Conservation (phyloP, 345 rosid species). For the Hypericum perforatum region DNA sequence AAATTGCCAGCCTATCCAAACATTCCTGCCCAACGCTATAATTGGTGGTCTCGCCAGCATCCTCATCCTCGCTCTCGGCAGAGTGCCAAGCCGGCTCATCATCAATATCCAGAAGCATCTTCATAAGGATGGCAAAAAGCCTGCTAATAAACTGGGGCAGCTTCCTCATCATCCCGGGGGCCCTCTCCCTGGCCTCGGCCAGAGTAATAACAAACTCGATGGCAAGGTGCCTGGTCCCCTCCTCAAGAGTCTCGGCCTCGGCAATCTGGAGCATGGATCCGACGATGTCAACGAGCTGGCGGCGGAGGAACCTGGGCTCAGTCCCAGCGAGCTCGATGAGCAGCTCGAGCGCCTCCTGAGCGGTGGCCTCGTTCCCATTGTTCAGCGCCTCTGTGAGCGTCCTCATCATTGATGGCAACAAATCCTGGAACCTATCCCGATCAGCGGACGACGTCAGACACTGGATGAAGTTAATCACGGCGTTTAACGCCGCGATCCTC, state of each 20-base stretch:
- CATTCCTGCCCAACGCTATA: constrained; percentile 97
- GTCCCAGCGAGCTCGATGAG: constrained; percentile 94
- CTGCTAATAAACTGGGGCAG: constrained; percentile 89
- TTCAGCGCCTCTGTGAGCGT: constrained; percentile 89
- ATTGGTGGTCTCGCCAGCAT: constrained; percentile 90
- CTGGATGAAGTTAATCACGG: constrained; percentile 91
- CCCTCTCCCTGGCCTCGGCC: constrained; percentile 96
- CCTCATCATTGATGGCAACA: constrained; percentile 85
- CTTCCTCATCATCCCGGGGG: constrained; percentile 99
- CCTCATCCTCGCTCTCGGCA: constrained; percentile 88
- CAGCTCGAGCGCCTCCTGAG: constrained; percentile 91
- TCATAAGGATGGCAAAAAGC: constrained; percentile 80
- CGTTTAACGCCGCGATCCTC: constrained; percentile 86
- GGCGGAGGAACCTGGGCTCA: constrained; percentile 79
- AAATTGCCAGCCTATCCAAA: constrained; percentile 86
- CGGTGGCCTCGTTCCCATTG: constrained; percentile 83
- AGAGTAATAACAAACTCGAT: constrained; percentile 89
- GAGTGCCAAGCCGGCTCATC: constrained; percentile 91
- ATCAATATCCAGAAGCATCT: constrained; percentile 82
- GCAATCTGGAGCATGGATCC: constrained; percentile 95
- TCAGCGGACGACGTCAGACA: constrained; percentile 58
- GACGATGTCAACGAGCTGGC: constrained; percentile 88
- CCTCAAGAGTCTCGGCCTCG: constrained; percentile 87
- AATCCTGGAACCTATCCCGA: constrained; percentile 91
- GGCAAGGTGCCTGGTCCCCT: constrained; percentile 84